A percentile compares a stretch with the other conserved stretches of the same genome.
phyloP scores from a whole-genome alignment of 2,329 filamentous ascomycete species.

The Dactylonectria estremocensis region DNA sequence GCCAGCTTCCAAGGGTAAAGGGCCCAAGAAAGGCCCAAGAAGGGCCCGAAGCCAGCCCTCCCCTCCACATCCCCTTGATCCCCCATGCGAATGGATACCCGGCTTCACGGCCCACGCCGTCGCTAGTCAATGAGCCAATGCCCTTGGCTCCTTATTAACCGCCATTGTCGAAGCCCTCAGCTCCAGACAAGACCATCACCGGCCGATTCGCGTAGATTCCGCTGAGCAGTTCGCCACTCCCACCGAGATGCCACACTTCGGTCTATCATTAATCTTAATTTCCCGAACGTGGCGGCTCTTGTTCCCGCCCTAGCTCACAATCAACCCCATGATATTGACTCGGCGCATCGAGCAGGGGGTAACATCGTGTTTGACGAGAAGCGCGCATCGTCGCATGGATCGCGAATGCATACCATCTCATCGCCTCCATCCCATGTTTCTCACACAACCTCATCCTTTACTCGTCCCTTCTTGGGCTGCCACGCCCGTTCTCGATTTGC shows the following conservation, averaged over 20 bases:
- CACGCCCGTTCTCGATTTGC: background rate
- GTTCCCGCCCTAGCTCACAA: background rate
- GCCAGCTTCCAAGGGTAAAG: background rate
- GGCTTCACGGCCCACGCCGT: conserved; percentile 43
- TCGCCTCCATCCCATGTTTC: background rate
- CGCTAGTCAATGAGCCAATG: background rate
- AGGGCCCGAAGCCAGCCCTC: background rate
- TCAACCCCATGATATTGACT: background rate
- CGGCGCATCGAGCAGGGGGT: conserved; percentile 12
- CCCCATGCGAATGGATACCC: conserved; percentile 37
- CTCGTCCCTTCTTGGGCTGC: background rate
- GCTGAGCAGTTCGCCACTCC: background rate
- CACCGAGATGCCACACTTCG: background rate
- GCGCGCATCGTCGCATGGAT: background rate
- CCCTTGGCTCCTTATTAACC: background rate
- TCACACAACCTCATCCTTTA: conserved; percentile 3
- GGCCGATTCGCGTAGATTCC: conserved; percentile 1
- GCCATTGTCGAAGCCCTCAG: conserved; percentile 1
- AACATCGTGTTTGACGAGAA: background rate
- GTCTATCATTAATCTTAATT: background rate
- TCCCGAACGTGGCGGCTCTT: background rate
- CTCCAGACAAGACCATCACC: conserved; percentile 7
- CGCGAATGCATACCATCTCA: conserved; percentile 27
- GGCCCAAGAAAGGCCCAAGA: too few species aligned
- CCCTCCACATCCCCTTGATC: conserved; percentile 29